phyloP scores from a whole-genome alignment of 768 basidiomycete genomes.

The Clathrus columnatus region DNA sequence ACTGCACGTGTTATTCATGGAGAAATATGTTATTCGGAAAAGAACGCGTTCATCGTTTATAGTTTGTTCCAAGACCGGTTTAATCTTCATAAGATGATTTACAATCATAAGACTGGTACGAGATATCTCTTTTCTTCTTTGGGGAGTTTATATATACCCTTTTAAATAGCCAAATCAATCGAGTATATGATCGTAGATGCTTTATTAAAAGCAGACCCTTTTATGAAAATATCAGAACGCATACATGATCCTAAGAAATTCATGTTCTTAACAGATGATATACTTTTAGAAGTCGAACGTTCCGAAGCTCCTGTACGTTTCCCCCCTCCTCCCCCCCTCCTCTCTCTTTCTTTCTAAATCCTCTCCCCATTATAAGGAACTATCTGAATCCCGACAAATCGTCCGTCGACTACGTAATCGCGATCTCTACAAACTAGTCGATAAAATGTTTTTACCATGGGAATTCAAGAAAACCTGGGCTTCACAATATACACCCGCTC shows the following conservation, averaged over 20 bases:
- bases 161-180: conserved; percentile 55
- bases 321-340: neutral
- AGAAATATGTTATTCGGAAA: conserved; percentile 74
- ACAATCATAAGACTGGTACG: conserved; percentile 69
- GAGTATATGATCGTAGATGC: conserved; percentile 83
- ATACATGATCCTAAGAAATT: conserved; percentile 53
- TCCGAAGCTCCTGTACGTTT: conserved; percentile 41
- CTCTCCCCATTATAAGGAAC: conserved; percentile 35
- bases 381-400: conserved; percentile 49
- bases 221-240: conserved; percentile 48
- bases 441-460: conserved; percentile 45
- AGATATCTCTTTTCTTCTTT: conserved; percentile 4
- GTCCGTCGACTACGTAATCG: conserved; percentile 53
- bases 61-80: conserved; percentile 69
- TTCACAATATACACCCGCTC: conserved; percentile 26
- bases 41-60: conserved; percentile 69
- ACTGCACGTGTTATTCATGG: conserved; percentile 68
- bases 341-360: no score
- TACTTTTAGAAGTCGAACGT: conserved; percentile 51
- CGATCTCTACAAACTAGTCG: conserved; percentile 62
- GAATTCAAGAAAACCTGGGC: conserved; percentile 21
- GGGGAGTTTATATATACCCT: neutral
- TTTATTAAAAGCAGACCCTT: conserved; percentile 57
- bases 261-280: conserved; percentile 58
- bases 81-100: conserved; percentile 75